Conservation (phyloP, 768 basidiomycete genomes). For the Auricularia cornea region DNA sequence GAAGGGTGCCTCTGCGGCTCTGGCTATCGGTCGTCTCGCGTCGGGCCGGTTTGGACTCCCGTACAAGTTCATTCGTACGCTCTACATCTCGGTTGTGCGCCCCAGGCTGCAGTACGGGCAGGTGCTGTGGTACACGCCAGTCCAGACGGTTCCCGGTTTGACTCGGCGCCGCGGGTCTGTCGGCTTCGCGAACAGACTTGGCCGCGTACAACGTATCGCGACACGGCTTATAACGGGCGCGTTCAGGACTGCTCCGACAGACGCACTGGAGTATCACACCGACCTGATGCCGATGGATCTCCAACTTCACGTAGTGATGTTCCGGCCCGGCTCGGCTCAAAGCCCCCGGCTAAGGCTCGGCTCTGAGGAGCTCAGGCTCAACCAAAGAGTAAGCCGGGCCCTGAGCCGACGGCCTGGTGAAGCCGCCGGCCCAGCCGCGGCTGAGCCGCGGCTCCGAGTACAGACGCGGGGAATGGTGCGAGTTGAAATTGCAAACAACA, state of each 20-base stretch:
- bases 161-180: not conserved
- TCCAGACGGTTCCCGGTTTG: not conserved
- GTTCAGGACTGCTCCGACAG: not conserved
- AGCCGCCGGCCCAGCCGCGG: no score
- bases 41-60: not conserved
- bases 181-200: not conserved
- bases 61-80: not conserved
- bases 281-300: not conserved
- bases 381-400: no score
- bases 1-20: not conserved
- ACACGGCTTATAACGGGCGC: not conserved
- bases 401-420: no score
- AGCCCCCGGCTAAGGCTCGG: no score
- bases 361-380: no score
- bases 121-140: not conserved
- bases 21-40: not conserved
- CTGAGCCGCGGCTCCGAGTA: no score
- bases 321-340: no score
- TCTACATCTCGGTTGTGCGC: not conserved
- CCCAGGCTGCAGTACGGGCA: not conserved
- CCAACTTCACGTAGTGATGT: no score
- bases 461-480: no score
- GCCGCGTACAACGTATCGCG: not conserved
- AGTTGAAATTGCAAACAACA: no score
- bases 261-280: conserved; percentile 1